These are phyloP conservation scores for Populus tremula DNA, from an alignment of 345 rosid species.

Conservation along the genomic window DNA sequence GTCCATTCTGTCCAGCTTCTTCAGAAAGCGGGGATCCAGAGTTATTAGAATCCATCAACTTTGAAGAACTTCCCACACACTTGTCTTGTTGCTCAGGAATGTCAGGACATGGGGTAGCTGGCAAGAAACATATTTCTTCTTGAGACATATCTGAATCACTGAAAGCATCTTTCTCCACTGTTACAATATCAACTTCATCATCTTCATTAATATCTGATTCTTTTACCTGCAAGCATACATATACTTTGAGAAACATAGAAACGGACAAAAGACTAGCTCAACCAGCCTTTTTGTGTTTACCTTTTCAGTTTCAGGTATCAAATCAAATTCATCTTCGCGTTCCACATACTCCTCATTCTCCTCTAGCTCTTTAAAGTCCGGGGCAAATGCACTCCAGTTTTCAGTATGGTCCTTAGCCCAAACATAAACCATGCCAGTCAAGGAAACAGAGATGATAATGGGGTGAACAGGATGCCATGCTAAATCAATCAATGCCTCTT, in stretches of 20 bases:
- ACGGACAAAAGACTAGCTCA: neutral
- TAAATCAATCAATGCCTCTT: constrained; percentile 91
- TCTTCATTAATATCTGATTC: constrained; percentile 78
- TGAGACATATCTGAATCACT: constrained; percentile 97
- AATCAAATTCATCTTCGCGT: constrained; percentile 95
- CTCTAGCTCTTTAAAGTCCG: constrained; percentile 97
- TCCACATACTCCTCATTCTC: constrained; percentile 98
- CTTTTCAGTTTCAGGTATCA: constrained; percentile 91
- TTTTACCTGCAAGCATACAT: constrained; percentile 61
- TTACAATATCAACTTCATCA: constrained; percentile 89
- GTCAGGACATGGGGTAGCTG: constrained; percentile 84
- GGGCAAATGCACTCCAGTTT: constrained; percentile 99
- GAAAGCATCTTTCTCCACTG: constrained; percentile 74
- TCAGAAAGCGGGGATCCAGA: constrained; percentile 83
- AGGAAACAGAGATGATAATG: constrained; percentile 80
- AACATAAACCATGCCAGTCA: constrained; percentile 85
- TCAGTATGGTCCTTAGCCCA: constrained; percentile 99
- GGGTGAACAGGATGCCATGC: constrained; percentile 99
- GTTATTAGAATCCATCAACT: constrained; percentile 60
- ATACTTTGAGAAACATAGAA: constrained; percentile 18
- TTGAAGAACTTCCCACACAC: constrained; percentile 54
- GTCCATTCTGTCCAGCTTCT: constrained; percentile 74
- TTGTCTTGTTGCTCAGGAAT: constrained; percentile 64
- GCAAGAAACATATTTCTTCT: constrained; percentile 91
- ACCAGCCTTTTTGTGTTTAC: constrained; percentile 30